These are phyloP conservation scores for Sporothrix pallida DNA, from an alignment of 2,329 filamentous ascomycete species.

Conservation along the genomic window DNA sequence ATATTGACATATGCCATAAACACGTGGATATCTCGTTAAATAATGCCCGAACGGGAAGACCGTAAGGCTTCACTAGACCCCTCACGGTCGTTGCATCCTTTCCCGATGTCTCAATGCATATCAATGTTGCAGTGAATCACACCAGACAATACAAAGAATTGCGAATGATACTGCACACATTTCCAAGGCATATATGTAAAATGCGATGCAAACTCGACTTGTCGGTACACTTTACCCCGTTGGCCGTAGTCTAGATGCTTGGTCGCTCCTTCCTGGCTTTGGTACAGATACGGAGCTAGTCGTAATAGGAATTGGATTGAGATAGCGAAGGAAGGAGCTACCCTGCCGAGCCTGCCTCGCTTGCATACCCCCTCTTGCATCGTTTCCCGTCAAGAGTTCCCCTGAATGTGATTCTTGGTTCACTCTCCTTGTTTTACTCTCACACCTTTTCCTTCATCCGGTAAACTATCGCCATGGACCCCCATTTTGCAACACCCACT, in stretches of 20 bases:
- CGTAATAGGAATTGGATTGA: not conserved
- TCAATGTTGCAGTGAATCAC: not conserved
- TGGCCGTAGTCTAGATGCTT: not conserved
- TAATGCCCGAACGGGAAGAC: not conserved
- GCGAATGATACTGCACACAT: not conserved
- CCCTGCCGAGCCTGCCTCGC: not conserved
- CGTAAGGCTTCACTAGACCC: not conserved
- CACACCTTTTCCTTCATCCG: too few species aligned
- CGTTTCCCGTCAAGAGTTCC: not conserved
- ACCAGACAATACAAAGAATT: too few species aligned
- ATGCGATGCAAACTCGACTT: too few species aligned
- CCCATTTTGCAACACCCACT: conserved; percentile 40
- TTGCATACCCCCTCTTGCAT: not conserved
- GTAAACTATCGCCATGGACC: not conserved
- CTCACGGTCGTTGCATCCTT: not conserved
- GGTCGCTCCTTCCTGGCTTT: not conserved
- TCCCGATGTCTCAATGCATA: not conserved
- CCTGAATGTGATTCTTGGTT: not conserved
- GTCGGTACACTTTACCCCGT: not conserved
- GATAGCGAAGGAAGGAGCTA: conserved; percentile 10
- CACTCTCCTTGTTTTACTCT: not conserved
- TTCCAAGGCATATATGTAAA: not conserved
- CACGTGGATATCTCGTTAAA: not conserved
- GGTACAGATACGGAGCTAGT: not conserved
- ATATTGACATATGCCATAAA: not conserved